Base-by-base conservation (phyloP, 495 filamentous ascomycete species). In the Xylaria curta region DNA sequence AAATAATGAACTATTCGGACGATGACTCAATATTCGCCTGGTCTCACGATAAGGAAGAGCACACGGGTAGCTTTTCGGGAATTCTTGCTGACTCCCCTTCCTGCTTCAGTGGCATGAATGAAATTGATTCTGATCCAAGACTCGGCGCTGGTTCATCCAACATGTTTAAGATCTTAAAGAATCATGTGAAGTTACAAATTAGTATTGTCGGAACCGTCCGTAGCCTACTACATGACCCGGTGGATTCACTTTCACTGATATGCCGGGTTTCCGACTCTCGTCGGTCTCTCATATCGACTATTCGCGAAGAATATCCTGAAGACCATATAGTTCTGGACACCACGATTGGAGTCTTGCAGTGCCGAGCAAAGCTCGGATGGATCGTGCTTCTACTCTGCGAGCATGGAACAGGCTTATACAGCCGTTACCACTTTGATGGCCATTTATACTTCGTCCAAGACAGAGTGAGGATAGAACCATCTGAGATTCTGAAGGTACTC, bases 61-160 rank as follows among this genome's bases (percentile, higher is more conserved):
- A 56, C 53, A 56, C 12, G 10, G 53, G 53, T 17, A 56, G 53
- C 53, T 13, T 56, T 56, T 24, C 53, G 4, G 53, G 53, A 17
- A 31, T 56, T 56, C 53, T 56, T 56, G 53, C 53, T 24, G 53
- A 56, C 12, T 56, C 53, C 9, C 53, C 53, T 31, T 7, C 24
- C 53, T 56, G 53, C 21, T 56, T 62, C 59, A n/a, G n/a, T 10
- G 33, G n/a, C 59, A 38, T 62, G 59, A 62, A 42, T 19, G 38
- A 24, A 13, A 28, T 56, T 56, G 12, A 24, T 13, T 56, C 3
- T 13, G 9, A 17, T 4, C 15, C 53, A 56, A 13, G 12, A 15
- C 53, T 4, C 24, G 5, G 53, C 53, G 24, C 21, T 28, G 53
- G 53, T 17, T 12, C 4, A 17, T 56, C 53, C 24, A 56, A 21